Evolutionary conservation across 768 basidiomycete genomes (phyloP), one percentile per base, ranked within the genome.

Genomic region (Thelephora aurantiotincta): DNA sequence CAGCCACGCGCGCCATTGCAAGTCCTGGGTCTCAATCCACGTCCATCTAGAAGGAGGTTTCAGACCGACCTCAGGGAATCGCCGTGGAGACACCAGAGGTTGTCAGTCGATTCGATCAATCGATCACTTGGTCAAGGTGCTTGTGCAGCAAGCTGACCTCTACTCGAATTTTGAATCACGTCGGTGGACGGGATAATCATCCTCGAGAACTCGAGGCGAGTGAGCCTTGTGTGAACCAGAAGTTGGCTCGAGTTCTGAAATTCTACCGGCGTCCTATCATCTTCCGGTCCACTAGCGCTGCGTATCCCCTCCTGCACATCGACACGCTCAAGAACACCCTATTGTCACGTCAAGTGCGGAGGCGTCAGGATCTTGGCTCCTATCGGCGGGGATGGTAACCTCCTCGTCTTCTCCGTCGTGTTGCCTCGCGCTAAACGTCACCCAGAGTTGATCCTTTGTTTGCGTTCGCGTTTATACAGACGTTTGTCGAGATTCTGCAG

Each of bases 381-480:
- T 18, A 71, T 94, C 38, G 86, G 84, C 55, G 82, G 80, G 20
- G 86, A 93, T 60, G 75, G 92, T 92, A 59, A n/a, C 60, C 83
- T 71, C 9, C 16, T n/a, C 37, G 48, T 46, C 42, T 22, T 19
- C 7, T 35, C 37, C 30, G 18, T 30, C 44, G 20, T 12, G 14
- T 14, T 5, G 14, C 33, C 2, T 46, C 13, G 6, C 20, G 12
- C 30, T 51, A 1, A 52, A 18, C 18, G 13, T 33, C 43, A 2
- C 45, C 16, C 33, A 37, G 54, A 94, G 92, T 80, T 58, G 92
- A 96, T 58, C 92, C 93, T 1, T 63, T 92, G 33, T 80, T 90
- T 49, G 91, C 84, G 7, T 92, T 97, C 58, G 74, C 90, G 0
- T 96, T 94, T 60, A 61, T 96, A 23, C 78, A 87, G 58, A 78